Evolutionary conservation across 208 protist species (phyloP).

Genomic region (Trypanosomatidae sp.): DNA sequence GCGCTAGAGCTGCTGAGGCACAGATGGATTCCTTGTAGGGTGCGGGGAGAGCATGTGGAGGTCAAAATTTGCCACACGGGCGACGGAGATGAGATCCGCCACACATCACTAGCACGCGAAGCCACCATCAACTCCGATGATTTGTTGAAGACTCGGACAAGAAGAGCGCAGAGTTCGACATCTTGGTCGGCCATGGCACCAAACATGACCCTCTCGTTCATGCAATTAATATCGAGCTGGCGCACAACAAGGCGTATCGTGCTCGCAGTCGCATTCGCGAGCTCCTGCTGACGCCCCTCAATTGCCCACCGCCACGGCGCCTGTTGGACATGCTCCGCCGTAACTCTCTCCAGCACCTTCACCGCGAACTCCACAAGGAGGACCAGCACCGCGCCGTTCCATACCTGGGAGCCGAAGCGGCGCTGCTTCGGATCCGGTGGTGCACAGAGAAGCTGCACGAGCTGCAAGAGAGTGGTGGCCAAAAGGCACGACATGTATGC

Average conservation of each 20-base stretch:
- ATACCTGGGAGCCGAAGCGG: neutral
- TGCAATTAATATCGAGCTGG: slow-evolving; percentile 12
- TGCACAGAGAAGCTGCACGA: slow-evolving; percentile 23
- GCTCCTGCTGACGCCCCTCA: slow-evolving; percentile 8
- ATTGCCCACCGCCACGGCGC: slow-evolving; percentile 23
- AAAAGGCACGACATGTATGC: slow-evolving; percentile 18
- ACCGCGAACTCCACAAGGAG: slow-evolving; percentile 32
- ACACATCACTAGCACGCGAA: neutral
- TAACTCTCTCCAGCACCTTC: slow-evolving; percentile 19
- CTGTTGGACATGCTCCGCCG: neutral
- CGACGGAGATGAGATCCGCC: neutral
- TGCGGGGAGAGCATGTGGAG: slow-evolving; percentile 12
- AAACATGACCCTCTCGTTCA: slow-evolving; percentile 28
- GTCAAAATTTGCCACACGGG: slow-evolving; percentile 20
- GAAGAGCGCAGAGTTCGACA: slow-evolving; percentile 17
- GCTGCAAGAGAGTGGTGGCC: slow-evolving; percentile 18
- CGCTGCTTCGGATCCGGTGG: neutral
- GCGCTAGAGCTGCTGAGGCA: slow-evolving; percentile 32
- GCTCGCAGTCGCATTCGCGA: slow-evolving; percentile 6
- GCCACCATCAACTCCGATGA: slow-evolving; percentile 16
- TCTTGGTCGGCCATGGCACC: slow-evolving; percentile 18
- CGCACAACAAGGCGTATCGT: slow-evolving; percentile 15
- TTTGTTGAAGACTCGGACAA: slow-evolving; percentile 11
- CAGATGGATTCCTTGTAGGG: slow-evolving; percentile 19
- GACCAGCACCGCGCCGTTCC: slow-evolving; percentile 12